Conservation (phyloP, 306 rosid species). For the Ormosia emarginata region DNA sequence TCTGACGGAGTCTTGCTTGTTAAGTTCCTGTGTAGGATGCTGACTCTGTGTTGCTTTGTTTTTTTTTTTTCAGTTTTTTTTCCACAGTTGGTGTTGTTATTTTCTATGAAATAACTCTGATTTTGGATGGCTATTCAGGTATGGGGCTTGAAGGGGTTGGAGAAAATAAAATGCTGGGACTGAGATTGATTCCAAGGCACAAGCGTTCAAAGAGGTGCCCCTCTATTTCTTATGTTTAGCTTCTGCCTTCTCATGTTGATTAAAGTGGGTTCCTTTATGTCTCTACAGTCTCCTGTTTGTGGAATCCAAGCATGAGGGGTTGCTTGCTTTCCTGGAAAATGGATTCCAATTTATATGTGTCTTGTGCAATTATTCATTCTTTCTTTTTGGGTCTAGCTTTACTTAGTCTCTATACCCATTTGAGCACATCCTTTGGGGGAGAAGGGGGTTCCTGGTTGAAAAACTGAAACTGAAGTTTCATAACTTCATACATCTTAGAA, state of each 20-base stretch:
- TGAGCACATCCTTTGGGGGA: constrained; percentile 11
- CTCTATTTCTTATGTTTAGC: not conserved
- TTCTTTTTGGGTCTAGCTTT: constrained; percentile 20
- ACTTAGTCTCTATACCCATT: constrained; percentile 12
- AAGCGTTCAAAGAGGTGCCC: constrained; percentile 74
- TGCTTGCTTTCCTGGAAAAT: constrained; percentile 10
- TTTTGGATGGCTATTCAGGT: constrained; percentile 42
- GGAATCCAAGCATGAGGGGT: constrained; percentile 15
- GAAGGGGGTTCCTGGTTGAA: constrained; percentile 16
- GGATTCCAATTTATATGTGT: constrained; percentile 27
- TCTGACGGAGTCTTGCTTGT: constrained; percentile 23
- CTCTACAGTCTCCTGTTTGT: not conserved
- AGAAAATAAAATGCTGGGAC: constrained; percentile 37
- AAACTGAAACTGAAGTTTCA: constrained; percentile 16
- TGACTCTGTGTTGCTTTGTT: constrained; percentile 11
- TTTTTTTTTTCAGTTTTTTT: not conserved
- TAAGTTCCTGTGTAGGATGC: constrained; percentile 40
- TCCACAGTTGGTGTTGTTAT: not conserved
- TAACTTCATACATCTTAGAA: not conserved
- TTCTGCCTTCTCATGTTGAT: not conserved
- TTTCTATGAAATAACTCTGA: constrained; percentile 14
- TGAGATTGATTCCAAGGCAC: constrained; percentile 45
- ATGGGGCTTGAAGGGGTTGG: constrained; percentile 57
- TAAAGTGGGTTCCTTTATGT: constrained; percentile 25
- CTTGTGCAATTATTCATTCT: not conserved